Evolutionary conservation across 1,139 yeast genomes (phyloP), one percentile per base, ranked within the genome.

Genomic region (Taphrina deformans): DNA sequence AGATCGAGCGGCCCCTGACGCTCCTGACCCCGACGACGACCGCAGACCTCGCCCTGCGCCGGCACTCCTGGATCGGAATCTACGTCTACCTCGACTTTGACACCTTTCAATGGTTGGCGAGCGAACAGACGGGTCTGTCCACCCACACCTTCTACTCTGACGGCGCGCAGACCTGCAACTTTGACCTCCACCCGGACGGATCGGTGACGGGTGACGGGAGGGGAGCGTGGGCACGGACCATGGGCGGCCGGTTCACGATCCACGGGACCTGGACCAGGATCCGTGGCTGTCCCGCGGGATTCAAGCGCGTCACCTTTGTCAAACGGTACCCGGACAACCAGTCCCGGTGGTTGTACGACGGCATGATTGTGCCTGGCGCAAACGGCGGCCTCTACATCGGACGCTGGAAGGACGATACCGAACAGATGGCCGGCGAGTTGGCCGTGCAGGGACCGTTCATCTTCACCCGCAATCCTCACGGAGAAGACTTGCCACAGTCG

Each of bases 81-180:
- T 44, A 44, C 48, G 14, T 44, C 24, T 44, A 44, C 48, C 48
- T 44, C 48, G 48, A 44, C 48, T 44, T 44, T 44, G 48, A 44
- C 48, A 44, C 48, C 7, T 44, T 44, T 44, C 48, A 44, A n/a
- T 44, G 48, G 48, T 21, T 44, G 48, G 48, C 48, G 27, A 44
- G 48, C 48, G 48, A 44, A 21, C 48, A 44, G 48, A 44, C 48
- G 48, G 27, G 10, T n/a, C 27, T 21, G n/a, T 9, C 10, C 7
- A 7, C 24, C 7, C 48, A 44, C n/a, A 44, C 48, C n/a, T 21
- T 44, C 27, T 44, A 44, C 48, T 44, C 48, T 7, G 48, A 44
- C 48, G 48, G 48, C 7, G 7, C 48, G n/a, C 48, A 44, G 48
- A 44, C 48, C n/a, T 16, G 26, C 27, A 21, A 44, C 2, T 23